phyloP scores from a whole-genome alignment of 306 rosid species.

The Vachellia collinsii region DNA sequence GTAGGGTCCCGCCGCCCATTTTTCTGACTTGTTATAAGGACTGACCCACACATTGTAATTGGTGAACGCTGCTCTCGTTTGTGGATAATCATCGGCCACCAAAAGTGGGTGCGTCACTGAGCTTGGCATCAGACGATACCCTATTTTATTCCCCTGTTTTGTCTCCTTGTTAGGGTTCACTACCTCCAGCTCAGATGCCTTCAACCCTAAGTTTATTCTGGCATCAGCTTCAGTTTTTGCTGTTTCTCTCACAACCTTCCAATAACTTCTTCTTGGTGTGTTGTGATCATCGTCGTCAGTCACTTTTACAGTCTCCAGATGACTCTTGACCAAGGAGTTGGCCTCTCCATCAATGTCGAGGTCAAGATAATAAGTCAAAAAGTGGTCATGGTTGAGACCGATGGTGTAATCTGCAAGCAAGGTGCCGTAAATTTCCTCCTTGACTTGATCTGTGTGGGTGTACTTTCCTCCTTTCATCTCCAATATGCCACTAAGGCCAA shows the following conservation, averaged over 20 bases:
- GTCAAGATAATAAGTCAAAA: neutral
- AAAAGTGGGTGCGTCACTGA: neutral
- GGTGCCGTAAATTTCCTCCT: conserved; percentile 47
- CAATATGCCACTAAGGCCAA: neutral
- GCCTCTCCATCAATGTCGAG: conserved; percentile 12
- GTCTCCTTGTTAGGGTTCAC: conserved; percentile 15
- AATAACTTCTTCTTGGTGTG: neutral
- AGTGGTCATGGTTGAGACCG: conserved; percentile 29
- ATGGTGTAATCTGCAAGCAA: conserved; percentile 50
- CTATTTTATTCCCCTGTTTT: neutral
- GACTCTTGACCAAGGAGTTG: conserved; percentile 7
- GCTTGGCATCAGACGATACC: neutral
- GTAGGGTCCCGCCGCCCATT: neutral
- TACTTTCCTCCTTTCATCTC: neutral
- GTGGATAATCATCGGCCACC: neutral
- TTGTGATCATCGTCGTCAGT: neutral
- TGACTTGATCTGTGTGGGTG: conserved; percentile 40
- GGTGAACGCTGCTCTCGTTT: neutral
- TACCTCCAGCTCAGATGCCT: neutral
- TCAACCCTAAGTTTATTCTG: neutral
- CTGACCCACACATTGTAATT: conserved; percentile 9
- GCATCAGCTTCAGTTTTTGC: conserved; percentile 21
- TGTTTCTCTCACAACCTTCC: neutral
- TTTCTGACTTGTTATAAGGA: conserved; percentile 8
- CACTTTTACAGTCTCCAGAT: neutral